Conservation (phyloP, 352 stramenopile genomes). For the Pythium insidiosum region DNA sequence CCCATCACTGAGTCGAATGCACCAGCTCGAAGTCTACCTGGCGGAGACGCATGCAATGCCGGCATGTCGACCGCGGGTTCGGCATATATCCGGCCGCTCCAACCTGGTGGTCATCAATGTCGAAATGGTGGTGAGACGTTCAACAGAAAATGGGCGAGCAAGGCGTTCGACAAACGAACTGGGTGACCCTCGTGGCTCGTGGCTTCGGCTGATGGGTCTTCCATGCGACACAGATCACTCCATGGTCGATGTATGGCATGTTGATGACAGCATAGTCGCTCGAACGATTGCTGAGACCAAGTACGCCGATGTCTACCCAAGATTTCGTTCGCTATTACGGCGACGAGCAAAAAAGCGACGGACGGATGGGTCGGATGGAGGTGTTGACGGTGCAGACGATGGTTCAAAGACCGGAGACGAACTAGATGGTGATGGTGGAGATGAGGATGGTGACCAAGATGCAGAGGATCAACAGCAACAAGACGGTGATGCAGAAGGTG, state of each 20-base stretch:
- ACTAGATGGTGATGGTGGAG: constrained; percentile 30
- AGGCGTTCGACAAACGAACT: constrained; percentile 15
- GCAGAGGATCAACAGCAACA: too few species aligned
- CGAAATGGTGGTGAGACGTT: constrained; percentile 17
- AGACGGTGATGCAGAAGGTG: constrained; percentile 35
- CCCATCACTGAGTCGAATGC: constrained; percentile 40
- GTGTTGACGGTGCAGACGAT: constrained; percentile 10
- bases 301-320: constrained; percentile 46
- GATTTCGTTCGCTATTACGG: constrained; percentile 40
- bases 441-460: constrained; percentile 26
- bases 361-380: constrained; percentile 15
- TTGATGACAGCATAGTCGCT: constrained; percentile 35
- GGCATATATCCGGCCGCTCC: constrained; percentile 10
- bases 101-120: constrained; percentile 46
- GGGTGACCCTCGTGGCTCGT: constrained; percentile 30
- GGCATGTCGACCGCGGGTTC: constrained; percentile 42
- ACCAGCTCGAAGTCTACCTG: constrained; percentile 62
- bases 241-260: constrained; percentile 73
- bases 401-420: constrained; percentile 3
- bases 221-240: constrained; percentile 42
- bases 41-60: constrained; percentile 35
- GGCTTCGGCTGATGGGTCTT: constrained; percentile 52
- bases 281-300: constrained; percentile 58
- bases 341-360: constrained; percentile 25
- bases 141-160: background rate